Conservation (phyloP, 805 yeast species). For the Saccharomycopsis vini region DNA sequence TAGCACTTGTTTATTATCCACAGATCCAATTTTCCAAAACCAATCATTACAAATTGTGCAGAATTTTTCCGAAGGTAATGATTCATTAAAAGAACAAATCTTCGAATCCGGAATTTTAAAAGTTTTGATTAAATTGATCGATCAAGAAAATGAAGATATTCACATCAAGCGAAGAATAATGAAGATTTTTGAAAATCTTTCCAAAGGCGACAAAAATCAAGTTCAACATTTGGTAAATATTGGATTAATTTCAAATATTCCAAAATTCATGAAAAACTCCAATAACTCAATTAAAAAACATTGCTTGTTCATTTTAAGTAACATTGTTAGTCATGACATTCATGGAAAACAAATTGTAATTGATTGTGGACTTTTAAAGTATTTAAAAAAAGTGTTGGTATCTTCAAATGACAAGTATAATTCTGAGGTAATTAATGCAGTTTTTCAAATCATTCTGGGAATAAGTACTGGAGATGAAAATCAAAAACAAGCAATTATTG, state of each 20-base stretch:
- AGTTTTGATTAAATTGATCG: conserved; percentile 10
- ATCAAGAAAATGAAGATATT: conserved; percentile 3
- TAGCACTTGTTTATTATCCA: conserved; percentile 11
- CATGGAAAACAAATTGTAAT: conserved; percentile 17
- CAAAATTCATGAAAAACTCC: conserved; percentile 15
- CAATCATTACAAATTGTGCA: conserved; percentile 18
- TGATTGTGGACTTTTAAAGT: conserved; percentile 15
- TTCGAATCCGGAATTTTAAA: conserved; percentile 16
- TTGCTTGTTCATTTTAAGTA: conserved; percentile 17
- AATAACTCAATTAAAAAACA: conserved; percentile 17
- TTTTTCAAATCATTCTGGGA: conserved; percentile 18
- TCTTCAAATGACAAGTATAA: conserved; percentile 17
- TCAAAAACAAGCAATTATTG: conserved; percentile 18
- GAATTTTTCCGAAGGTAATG: conserved; percentile 17
- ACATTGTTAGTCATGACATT: conserved; percentile 11
- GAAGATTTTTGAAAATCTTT: conserved; percentile 15
- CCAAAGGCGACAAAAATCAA: conserved; percentile 7
- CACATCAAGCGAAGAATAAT: conserved; percentile 15
- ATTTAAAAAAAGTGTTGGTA: conserved; percentile 18
- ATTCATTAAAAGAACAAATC: conserved; percentile 10
- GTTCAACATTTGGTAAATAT: conserved; percentile 16
- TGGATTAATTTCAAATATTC: conserved; percentile 16
- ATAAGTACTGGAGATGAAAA: conserved; percentile 15
- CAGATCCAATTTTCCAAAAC: conserved; percentile 15
- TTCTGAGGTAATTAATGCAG: conserved; percentile 19